These are phyloP conservation scores for Camellia lanceoleosa DNA, from an alignment of 148 eudicot genomes.

Conservation along the genomic window DNA sequence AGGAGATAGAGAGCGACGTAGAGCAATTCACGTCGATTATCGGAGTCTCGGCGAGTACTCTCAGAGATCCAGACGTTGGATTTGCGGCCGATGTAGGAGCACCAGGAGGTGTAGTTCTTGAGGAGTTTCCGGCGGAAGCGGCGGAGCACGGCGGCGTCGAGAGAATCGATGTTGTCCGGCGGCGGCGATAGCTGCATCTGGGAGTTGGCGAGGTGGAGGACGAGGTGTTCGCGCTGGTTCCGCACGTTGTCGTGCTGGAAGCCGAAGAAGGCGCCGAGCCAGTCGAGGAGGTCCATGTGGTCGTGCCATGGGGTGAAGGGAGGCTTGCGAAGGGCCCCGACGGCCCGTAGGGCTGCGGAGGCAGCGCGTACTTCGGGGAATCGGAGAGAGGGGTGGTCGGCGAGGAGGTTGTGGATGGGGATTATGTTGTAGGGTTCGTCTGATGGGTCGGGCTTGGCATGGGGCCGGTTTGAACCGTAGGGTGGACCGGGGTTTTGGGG, in stretches of 20 bases:
- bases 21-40: constrained; percentile 62
- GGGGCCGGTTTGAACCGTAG: background rate
- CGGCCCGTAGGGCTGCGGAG: constrained; percentile 66
- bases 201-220: constrained; percentile 73
- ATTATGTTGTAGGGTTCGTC: constrained; percentile 66
- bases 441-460: background rate
- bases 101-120: constrained; percentile 69
- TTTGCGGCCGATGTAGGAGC: constrained; percentile 63
- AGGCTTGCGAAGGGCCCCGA: constrained; percentile 76
- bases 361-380: constrained; percentile 94
- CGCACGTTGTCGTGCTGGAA: constrained; percentile 70
- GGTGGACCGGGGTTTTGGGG: background rate
- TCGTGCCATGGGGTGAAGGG: constrained; percentile 57
- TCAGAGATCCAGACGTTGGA: constrained; percentile 69
- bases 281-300: constrained; percentile 74
- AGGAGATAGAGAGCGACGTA: constrained; percentile 63
- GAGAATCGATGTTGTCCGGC: constrained; percentile 61
- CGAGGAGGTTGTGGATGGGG: constrained; percentile 84
- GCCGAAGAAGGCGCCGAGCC: constrained; percentile 89
- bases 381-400: constrained; percentile 92
- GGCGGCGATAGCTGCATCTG: constrained; percentile 88
- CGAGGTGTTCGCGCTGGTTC: constrained; percentile 85
- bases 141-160: constrained; percentile 58
- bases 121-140: constrained; percentile 65
- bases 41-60: constrained; percentile 33